Percentiles rank a stretch among this genome's conserved stretches.
Conservation (phyloP, 2,329 filamentous ascomycete species). For the Aureobasidium sp. region DNA sequence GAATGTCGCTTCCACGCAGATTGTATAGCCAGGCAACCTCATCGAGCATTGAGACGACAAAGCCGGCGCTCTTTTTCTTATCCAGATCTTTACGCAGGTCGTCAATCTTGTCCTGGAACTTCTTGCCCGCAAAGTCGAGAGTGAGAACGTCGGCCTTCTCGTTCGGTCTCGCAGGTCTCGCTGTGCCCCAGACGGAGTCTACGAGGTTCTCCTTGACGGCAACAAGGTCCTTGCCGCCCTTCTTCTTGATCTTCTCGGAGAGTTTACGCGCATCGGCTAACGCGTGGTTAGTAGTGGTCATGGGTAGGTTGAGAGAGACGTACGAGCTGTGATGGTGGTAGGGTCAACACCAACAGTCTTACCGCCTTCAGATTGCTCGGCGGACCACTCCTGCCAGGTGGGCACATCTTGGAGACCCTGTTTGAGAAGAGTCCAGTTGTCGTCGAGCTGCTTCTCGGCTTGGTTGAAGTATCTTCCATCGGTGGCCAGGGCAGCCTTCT, state of each 20-base stretch:
- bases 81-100: conserved; percentile 85
- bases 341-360: conserved; percentile 89
- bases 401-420: conserved; percentile 88
- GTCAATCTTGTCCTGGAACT: conserved; percentile 70
- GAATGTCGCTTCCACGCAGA: conserved; percentile 85
- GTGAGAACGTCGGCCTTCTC: conserved; percentile 66
- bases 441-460: conserved; percentile 79
- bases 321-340: conserved; percentile 63
- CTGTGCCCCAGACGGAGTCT: conserved; percentile 76
- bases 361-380: conserved; percentile 74
- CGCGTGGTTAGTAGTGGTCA: conserved; percentile 26
- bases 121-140: conserved; percentile 69
- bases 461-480: conserved; percentile 99
- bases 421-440: conserved; percentile 86
- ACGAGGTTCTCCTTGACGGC: conserved; percentile 75
- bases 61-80: conserved; percentile 79
- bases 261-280: conserved; percentile 60
- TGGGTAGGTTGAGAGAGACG: conserved; percentile 31
- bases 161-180: conserved; percentile 63
- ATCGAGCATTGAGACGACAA: conserved; percentile 90
- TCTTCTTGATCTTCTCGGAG: conserved; percentile 76
- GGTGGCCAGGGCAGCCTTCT: conserved; percentile 83
- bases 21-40: conserved; percentile 99
- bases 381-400: conserved; percentile 94
- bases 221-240: conserved; percentile 66